phyloP scores from a whole-genome alignment of 2,329 filamentous ascomycete species.

The Orbilia quercus region DNA sequence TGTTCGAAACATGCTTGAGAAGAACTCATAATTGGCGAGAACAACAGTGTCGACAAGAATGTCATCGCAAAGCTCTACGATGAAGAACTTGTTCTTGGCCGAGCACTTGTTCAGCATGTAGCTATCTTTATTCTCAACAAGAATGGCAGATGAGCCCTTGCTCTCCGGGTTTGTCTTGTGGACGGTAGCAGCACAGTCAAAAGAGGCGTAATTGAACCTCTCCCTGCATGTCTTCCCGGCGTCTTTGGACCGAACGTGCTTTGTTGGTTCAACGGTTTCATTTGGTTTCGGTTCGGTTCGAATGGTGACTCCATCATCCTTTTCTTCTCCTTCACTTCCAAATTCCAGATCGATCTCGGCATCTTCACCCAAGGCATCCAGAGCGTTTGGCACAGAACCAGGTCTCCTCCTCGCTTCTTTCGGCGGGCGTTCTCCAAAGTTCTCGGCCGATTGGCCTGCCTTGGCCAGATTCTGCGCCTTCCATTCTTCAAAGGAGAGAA shows the following conservation, averaged over 20 bases:
- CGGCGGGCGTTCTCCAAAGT: constrained; percentile 71
- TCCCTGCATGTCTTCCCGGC: constrained; percentile 98
- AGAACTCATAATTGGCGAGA: constrained; percentile 99
- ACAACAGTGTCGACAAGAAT: constrained; percentile 92
- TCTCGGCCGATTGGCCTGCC: constrained; percentile 80
- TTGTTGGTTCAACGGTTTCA: constrained; percentile 59
- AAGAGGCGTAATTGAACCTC: constrained; percentile 95
- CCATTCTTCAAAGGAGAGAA: constrained; percentile 98
- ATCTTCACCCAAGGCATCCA: constrained; percentile 86
- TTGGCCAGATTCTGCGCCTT: constrained; percentile 91
- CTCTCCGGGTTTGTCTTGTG: constrained; percentile 88
- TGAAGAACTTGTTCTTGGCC: constrained; percentile 87
- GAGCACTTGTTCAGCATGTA: constrained; percentile 97
- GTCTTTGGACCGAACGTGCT: constrained; percentile 74
- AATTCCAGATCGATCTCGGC: constrained; percentile 83
- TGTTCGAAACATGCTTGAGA: constrained; percentile 92
- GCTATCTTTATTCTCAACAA: constrained; percentile 97
- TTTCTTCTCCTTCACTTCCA: constrained; percentile 63
- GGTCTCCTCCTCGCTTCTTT: constrained; percentile 67
- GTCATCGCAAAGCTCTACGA: constrained; percentile 89
- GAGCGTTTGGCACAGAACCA: constrained; percentile 71
- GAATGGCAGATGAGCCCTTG: constrained; percentile 86
- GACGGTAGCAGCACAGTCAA: constrained; percentile 93
- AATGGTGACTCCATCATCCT: constrained; percentile 57
- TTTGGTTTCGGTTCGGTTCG: constrained; percentile 58